phyloP scores from a whole-genome alignment of 345 rosid genomes.

The Pistacia vera region DNA sequence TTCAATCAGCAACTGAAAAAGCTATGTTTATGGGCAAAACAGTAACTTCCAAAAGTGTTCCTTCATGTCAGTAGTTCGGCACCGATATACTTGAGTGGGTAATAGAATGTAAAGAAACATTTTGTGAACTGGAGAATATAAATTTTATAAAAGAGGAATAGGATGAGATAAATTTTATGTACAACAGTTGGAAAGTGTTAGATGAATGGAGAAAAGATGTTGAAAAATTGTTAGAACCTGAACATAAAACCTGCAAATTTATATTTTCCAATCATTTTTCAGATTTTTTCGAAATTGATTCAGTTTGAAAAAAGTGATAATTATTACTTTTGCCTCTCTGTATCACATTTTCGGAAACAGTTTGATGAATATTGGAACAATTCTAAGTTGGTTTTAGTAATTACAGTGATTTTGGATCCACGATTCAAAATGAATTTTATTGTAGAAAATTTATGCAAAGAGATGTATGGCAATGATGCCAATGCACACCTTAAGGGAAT shows the following conservation, averaged over 20 bases:
- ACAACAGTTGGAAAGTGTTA: background rate
- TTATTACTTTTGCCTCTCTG: too few relatives aligned
- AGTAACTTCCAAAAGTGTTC: too few relatives aligned
- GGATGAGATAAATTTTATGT: background rate
- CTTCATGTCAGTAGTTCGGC: too few relatives aligned
- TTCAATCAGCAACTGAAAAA: too few relatives aligned
- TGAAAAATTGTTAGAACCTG: background rate
- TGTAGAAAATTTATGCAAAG: background rate
- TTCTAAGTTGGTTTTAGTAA: background rate
- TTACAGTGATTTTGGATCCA: background rate
- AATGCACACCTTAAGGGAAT: background rate
- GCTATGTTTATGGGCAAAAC: too few relatives aligned
- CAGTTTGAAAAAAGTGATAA: background rate
- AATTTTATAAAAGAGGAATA: background rate
- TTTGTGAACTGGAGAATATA: background rate
- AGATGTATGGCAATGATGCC: background rate
- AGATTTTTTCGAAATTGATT: background rate
- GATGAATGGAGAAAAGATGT: too few relatives aligned
- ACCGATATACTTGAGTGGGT: background rate
- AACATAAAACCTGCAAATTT: background rate
- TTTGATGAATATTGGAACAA: background rate
- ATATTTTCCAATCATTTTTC: background rate
- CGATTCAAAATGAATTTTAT: background rate
- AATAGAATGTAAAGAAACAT: background rate
- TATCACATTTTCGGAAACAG: background rate